Base-by-base conservation (phyloP, 2,329 filamentous ascomycete species). In the Aspergillus ibericus region DNA sequence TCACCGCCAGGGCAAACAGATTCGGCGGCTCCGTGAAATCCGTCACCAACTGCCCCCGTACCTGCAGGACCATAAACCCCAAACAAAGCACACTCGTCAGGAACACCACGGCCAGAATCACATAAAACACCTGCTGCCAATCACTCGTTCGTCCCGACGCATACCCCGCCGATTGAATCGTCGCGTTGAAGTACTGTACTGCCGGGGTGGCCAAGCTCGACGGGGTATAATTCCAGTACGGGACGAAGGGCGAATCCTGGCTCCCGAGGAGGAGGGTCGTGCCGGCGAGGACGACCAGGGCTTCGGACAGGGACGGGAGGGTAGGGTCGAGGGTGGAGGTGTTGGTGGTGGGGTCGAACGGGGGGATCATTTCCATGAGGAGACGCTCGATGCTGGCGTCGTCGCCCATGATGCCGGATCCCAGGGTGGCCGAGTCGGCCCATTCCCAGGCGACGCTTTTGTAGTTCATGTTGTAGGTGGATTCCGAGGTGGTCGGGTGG, bases 1-100 rank as follows among this genome's bases (percentile, higher is more conserved):
- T 92, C 53, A 93, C 79, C 1, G 89, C 88, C 0, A 92, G 75
- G 0, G 86, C 80, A 66, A 93, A 92, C 2, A 92, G 76, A 68
- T 92, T 92, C 55, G 88, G 85, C 0, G 90, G 88, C 67, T 93
- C 90, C 0, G 87, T 90, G 68, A 89, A 92, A 75, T 93, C 91
- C 0, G 88, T 92, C 7, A 93, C 84, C 20, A 91, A 82, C 0
- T 85, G 84, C 0, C 78, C 77, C 5, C 77, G 70, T 62, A 82
- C 68, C 54, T 84, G 78, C 48, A 83, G 68, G 52, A 88, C 71
- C 62, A 88, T 80, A 73, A 91, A 92, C 2, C 77, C 67, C 0
- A 91, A 76, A 57, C 88, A 89, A 38, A 88, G 77, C 25, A 87
- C 59, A 69, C 90, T 92, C 66, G 89, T 84, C 22, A 84, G 62